Evolutionary conservation across 805 yeast species (phyloP).

Genomic region (Sungouiozyma intestinalis): DNA sequence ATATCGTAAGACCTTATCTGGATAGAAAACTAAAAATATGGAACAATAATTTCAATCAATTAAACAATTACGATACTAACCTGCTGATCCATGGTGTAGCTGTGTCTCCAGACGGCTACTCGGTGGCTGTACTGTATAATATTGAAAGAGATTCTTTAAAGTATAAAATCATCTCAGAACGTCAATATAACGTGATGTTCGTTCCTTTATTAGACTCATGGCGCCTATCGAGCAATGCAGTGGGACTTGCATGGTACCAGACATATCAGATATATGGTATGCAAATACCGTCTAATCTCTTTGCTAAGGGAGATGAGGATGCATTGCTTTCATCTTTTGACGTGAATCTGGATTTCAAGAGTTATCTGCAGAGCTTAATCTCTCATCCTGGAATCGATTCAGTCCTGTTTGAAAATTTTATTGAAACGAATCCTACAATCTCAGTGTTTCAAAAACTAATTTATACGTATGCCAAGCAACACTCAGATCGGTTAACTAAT

Average conservation of each 20-base stretch:
- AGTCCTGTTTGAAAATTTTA: slow-evolving; percentile 16
- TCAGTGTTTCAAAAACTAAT: slow-evolving; percentile 15
- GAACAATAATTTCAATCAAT: slow-evolving; percentile 19
- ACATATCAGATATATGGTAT: slow-evolving; percentile 21
- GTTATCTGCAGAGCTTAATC: slow-evolving; percentile 13
- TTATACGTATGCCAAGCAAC: slow-evolving; percentile 17
- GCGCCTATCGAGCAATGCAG: slow-evolving; percentile 16
- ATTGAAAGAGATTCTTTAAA: slow-evolving; percentile 21
- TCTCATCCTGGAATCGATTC: slow-evolving; percentile 12
- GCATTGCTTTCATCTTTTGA: slow-evolving; percentile 5
- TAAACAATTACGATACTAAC: slow-evolving; percentile 20
- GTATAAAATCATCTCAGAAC: slow-evolving; percentile 23
- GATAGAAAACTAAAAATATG: slow-evolving; percentile 22
- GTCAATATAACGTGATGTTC: slow-evolving; percentile 16
- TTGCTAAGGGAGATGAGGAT: not conserved
- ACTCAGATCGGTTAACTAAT: slow-evolving; percentile 12
- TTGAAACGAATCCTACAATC: slow-evolving; percentile 11
- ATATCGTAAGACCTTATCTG: slow-evolving; percentile 16
- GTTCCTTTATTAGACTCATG: slow-evolving; percentile 22
- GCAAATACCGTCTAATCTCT: slow-evolving; percentile 9
- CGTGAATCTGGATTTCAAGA: slow-evolving; percentile 11
- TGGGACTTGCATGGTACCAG: slow-evolving; percentile 28
- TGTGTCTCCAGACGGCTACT: slow-evolving; percentile 22
- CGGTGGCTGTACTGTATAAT: slow-evolving; percentile 21
- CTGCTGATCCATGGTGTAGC: slow-evolving; percentile 21